A percentile compares a stretch with the other conserved stretches of the same genome.
These are phyloP conservation scores for Aspergillus ochraceus DNA, from an alignment of 2,329 filamentous ascomycete species.

Conservation along the genomic window DNA sequence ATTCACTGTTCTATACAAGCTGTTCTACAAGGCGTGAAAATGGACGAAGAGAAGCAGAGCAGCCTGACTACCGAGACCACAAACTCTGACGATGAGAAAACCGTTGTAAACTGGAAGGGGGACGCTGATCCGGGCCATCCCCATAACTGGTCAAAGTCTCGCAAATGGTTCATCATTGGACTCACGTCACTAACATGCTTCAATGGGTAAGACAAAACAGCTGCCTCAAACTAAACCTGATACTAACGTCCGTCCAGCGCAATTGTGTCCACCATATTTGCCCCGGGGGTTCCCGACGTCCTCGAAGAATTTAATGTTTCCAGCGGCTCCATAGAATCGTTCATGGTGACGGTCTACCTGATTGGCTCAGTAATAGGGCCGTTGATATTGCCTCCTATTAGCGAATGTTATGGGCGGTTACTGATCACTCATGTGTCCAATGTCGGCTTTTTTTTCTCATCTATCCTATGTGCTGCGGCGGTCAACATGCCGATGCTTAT, in stretches of 20 bases:
- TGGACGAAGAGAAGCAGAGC: neutral
- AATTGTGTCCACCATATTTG: conserved; percentile 1
- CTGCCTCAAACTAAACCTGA: neutral
- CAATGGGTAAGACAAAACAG: neutral
- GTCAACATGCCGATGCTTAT: conserved; percentile 4
- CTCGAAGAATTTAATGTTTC: neutral
- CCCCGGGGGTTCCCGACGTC: conserved; percentile 1
- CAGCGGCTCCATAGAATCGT: neutral
- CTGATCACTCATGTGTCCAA: neutral
- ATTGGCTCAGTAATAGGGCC: conserved; percentile 4
- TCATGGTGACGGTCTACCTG: neutral
- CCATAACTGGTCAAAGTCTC: conserved; percentile 3
- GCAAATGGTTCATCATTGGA: conserved; percentile 1
- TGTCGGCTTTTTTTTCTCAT: neutral
- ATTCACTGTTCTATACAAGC: neutral
- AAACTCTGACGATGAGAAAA: neutral
- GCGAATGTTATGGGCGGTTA: conserved; percentile 1
- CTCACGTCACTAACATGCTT: neutral
- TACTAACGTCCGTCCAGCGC: neutral
- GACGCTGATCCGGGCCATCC: conserved; percentile 3
- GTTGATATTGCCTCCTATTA: neutral
- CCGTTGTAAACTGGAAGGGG: neutral
- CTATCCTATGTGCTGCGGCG: neutral
- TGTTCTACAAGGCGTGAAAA: neutral
- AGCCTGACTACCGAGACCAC: neutral